Conservation (phyloP, 768 basidiomycete genomes). For the Collybia nuda region DNA sequence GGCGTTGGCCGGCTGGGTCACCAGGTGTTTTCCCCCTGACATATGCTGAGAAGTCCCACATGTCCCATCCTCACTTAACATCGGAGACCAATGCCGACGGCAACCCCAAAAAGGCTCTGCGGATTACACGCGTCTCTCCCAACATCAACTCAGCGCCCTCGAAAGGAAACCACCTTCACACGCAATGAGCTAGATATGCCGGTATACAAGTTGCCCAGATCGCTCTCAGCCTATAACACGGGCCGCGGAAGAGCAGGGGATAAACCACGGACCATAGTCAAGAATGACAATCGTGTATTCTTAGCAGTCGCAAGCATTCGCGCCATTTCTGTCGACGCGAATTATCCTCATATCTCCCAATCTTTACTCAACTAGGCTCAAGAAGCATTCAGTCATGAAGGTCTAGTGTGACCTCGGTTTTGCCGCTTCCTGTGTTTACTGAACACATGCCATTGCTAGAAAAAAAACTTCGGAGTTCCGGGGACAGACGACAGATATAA, state of each 20-base stretch:
- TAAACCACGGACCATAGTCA: slow-evolving; percentile 13
- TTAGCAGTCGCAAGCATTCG: neutral
- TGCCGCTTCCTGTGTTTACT: neutral
- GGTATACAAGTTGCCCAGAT: neutral
- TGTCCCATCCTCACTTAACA: too few relatives aligned
- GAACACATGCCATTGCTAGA: neutral
- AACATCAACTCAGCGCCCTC: neutral
- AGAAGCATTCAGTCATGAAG: too few relatives aligned
- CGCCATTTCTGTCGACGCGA: too few relatives aligned
- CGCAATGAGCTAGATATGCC: slow-evolving; percentile 2
- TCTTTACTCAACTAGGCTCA: too few relatives aligned
- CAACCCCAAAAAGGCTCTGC: slow-evolving; percentile 1
- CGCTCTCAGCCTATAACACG: neutral
- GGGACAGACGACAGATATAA: slow-evolving; percentile 5
- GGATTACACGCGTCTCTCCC: neutral
- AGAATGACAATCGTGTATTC: slow-evolving; percentile 8
- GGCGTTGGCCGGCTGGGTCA: too few relatives aligned
- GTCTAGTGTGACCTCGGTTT: neutral
- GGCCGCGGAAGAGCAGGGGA: slow-evolving; percentile 15
- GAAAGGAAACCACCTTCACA: slow-evolving; percentile 12
- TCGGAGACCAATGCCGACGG: too few relatives aligned
- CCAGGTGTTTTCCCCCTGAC: too few relatives aligned
- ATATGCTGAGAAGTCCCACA: too few relatives aligned
- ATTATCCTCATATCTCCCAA: too few relatives aligned
- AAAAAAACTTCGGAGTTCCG: slow-evolving; percentile 5